Conservation (phyloP, 345 rosid genomes). For the Hypericum perforatum region DNA sequence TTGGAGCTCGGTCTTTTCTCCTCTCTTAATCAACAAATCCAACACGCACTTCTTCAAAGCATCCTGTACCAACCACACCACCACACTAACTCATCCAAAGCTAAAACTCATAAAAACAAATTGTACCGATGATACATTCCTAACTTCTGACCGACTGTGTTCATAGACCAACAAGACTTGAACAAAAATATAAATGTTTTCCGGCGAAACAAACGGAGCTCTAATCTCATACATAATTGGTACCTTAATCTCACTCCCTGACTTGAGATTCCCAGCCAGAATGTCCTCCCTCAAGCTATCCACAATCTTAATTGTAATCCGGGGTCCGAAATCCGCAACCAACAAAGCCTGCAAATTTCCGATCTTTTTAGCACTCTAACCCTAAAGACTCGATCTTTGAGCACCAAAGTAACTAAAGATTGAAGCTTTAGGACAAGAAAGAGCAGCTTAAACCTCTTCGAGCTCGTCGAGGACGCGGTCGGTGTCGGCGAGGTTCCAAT, state of each 20-base stretch:
- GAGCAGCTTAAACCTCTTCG: constrained; percentile 65
- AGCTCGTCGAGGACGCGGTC: constrained; percentile 89
- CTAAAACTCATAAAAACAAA: no score
- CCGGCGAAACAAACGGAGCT: no score
- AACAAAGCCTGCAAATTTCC: constrained; percentile 43
- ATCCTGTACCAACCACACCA: constrained; percentile 32
- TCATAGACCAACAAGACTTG: no score
- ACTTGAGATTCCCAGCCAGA: constrained; percentile 68
- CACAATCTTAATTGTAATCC: constrained; percentile 76
- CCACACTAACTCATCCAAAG: no score
- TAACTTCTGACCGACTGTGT: no score
- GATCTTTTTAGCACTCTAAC: no score
- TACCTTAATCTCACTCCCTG: constrained; percentile 90
- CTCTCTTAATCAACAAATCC: constrained; percentile 54
- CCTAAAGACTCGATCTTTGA: no score
- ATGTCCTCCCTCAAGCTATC: constrained; percentile 79
- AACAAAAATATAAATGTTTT: no score
- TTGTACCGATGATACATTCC: no score
- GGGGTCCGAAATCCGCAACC: constrained; percentile 95
- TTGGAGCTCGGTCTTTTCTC: constrained; percentile 72
- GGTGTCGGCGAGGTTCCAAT: constrained; percentile 89
- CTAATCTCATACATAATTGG: not conserved
- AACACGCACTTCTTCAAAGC: constrained; percentile 73
- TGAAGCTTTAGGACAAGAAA: not conserved
- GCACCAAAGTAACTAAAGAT: no score